A percentile compares a stretch with the other conserved stretches of the same genome.
Conservation (phyloP, 306 rosid species). For the Cucurbita pepo region DNA sequence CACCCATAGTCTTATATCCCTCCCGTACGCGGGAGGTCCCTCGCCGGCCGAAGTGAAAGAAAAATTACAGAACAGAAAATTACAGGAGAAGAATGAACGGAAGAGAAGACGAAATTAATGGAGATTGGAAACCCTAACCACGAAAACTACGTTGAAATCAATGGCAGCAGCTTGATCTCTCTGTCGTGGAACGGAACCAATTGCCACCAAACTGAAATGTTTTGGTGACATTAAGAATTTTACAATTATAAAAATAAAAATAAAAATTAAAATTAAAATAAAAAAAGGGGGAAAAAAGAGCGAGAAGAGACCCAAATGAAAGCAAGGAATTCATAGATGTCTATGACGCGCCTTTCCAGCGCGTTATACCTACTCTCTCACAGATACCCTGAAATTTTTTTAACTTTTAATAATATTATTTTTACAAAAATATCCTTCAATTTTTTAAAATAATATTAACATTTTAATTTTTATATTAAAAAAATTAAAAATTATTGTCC, state of each 20-base stretch:
- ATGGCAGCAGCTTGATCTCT: slow-evolving; percentile 3
- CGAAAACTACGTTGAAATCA: neutral
- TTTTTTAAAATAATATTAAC: no score
- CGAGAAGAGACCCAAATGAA: neutral
- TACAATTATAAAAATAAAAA: neutral
- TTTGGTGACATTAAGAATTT: neutral
- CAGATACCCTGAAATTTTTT: no score
- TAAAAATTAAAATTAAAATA: neutral
- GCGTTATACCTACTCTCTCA: neutral
- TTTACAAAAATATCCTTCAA: no score
- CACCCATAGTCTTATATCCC: neutral
- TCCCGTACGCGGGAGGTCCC: neutral
- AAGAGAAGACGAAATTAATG: neutral
- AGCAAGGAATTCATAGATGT: neutral
- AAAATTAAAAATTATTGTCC: no score
- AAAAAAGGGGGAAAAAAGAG: neutral
- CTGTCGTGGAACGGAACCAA: neutral
- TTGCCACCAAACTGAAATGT: neutral
- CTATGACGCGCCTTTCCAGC: neutral
- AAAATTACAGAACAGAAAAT: neutral
- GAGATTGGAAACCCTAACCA: neutral
- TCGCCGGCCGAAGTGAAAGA: neutral
- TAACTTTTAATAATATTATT: no score
- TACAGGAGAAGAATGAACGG: neutral
- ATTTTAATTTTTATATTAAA: no score